Percentiles rank a stretch among this genome's conserved stretches.
These are phyloP conservation scores for Colletotrichum tropicicola DNA, from an alignment of 2,329 filamentous ascomycete genomes.

Conservation along the genomic window DNA sequence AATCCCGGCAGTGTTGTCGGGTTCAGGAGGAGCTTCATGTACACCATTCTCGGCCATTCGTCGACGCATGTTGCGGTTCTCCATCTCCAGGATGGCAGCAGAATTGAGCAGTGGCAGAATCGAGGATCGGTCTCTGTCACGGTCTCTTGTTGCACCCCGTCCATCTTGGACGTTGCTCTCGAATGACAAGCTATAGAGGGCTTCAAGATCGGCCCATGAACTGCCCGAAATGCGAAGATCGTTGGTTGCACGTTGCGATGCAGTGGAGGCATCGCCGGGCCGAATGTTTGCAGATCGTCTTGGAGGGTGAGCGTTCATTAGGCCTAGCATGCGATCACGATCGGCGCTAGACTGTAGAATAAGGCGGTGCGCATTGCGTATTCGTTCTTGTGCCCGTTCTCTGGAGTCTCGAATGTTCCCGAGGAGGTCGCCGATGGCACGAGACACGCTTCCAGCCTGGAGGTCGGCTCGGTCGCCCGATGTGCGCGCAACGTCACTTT, in stretches of 20 bases:
- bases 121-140: constrained; percentile 46
- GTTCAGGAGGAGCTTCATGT: constrained; percentile 54
- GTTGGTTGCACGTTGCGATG: constrained; percentile 1
- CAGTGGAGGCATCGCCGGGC: constrained; percentile 2
- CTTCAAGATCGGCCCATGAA: constrained; percentile 53
- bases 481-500: neutral
- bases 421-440: constrained; percentile 49
- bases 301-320: constrained; percentile 13
- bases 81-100: constrained; percentile 40
- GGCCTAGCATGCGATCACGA: constrained; percentile 17
- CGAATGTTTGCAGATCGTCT: constrained; percentile 16
- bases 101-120: constrained; percentile 48
- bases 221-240: constrained; percentile 18
- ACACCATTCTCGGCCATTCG: constrained; percentile 47
- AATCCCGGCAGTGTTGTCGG: constrained; percentile 68
- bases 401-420: constrained; percentile 48
- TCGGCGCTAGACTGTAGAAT: constrained; percentile 30
- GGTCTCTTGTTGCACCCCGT: constrained; percentile 37
- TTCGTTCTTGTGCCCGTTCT: constrained; percentile 43
- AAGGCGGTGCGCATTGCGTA: constrained; percentile 43
- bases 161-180: constrained; percentile 38
- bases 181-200: constrained; percentile 48
- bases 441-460: constrained; percentile 39
- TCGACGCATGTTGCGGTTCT: constrained; percentile 37
- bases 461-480: constrained; percentile 31